These are phyloP conservation scores for Thymus mandschuricus DNA, from an alignment of 257 asterid species.

Conservation along the genomic window DNA sequence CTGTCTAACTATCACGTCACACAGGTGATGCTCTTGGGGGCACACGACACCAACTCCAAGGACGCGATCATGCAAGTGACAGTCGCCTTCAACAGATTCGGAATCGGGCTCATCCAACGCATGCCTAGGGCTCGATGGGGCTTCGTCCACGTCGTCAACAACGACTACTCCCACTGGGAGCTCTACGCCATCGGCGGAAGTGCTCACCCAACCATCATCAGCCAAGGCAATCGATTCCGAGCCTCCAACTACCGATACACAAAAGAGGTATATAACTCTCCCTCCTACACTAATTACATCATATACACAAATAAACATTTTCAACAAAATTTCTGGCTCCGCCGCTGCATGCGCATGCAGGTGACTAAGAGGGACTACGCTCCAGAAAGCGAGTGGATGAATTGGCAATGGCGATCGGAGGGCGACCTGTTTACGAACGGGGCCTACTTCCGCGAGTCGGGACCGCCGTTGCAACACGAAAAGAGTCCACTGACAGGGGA, in stretches of 20 bases:
- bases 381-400: slow-evolving; percentile 44
- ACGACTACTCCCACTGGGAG: slow-evolving; percentile 80
- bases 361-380: slow-evolving; percentile 64
- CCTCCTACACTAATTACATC: neutral
- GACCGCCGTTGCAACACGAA: slow-evolving; percentile 41
- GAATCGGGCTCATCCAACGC: slow-evolving; percentile 74
- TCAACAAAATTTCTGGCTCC: neutral
- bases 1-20: slow-evolving; percentile 7
- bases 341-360: slow-evolving; percentile 12
- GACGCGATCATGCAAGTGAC: slow-evolving; percentile 88
- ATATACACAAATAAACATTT: neutral
- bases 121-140: slow-evolving; percentile 91
- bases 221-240: slow-evolving; percentile 88
- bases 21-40: slow-evolving; percentile 85
- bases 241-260: slow-evolving; percentile 55
- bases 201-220: slow-evolving; percentile 79
- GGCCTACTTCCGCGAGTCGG: slow-evolving; percentile 55
- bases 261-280: slow-evolving; percentile 46
- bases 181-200: slow-evolving; percentile 91
- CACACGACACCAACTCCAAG: slow-evolving; percentile 46
- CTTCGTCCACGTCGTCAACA: slow-evolving; percentile 81
- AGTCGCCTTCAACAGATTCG: slow-evolving; percentile 78
- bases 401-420: slow-evolving; percentile 69
- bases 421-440: slow-evolving; percentile 56
- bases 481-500: slow-evolving; percentile 26